Base-by-base conservation (phyloP, 2,329 filamentous ascomycete species). In the Aulographum hederae region DNA sequence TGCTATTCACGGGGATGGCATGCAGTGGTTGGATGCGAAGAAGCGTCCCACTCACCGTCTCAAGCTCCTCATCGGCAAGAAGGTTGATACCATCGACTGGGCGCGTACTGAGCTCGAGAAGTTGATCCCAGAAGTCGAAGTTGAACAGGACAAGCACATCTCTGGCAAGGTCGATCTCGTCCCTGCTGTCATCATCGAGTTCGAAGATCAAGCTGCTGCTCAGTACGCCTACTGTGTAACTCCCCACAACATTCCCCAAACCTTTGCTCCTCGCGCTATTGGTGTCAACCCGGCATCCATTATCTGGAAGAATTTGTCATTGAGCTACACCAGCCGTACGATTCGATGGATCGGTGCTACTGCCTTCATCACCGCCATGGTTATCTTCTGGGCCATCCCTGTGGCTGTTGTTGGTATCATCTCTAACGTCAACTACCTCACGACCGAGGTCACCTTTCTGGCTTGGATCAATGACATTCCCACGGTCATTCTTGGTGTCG, bases 121-220 rank as follows among this genome's bases (percentile, higher is more conserved):
- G 30, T 67, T 91, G 28, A 74, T 77, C 32, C 75, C 78, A 0
- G 65, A 78, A 37, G 74, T 82, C 18, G 67, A 78, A 31, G 61
- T 67, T 26, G 64, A 71, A 16, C 80, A 89, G 50, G 64, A 61
- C 26, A 63, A 67, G 30, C 79, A 86, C 47, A 67, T 64, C 31
- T 57, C 61, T 17, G 71, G 72, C 31, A 64, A 76, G 13, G 40
- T 39, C 35, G 67, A 72, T 37, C 67, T 71, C 38, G 60, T 82
- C 19, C 71, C 76, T 11, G 76, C 82, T 15, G 80, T 89, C 8
- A 98, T 98, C 44, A 73, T 98, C 40, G 85, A 95, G 49, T 98
- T 95, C 46, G 65, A 69, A 38, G 72, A 67, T 2, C 81, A 93
- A 48, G 69, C 77, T 34, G 78, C 80, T 34, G 89, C 89, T 11